Evolutionary conservation across 148 eudicot genomes (phyloP).

Genomic region (Dysphania ambrosioides): DNA sequence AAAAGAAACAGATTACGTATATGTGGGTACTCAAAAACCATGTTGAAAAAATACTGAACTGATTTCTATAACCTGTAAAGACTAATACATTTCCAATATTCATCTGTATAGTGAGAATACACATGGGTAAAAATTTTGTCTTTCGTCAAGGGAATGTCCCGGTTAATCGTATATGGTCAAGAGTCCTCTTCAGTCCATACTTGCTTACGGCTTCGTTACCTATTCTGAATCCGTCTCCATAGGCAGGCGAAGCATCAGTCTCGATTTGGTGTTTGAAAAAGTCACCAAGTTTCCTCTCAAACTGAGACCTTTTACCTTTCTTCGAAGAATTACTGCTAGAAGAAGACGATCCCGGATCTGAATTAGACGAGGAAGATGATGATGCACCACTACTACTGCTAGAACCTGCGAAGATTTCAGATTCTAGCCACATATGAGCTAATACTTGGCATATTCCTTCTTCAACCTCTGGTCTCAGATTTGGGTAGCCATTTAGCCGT

Average conservation of each 20-base stretch:
- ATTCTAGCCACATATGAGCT: slow-evolving; percentile 94
- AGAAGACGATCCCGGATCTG: no score
- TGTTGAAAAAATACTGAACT: background rate
- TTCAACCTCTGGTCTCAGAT: slow-evolving; percentile 70
- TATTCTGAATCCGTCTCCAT: slow-evolving; percentile 90
- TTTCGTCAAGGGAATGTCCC: slow-evolving; percentile 57
- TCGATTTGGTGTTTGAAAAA: slow-evolving; percentile 91
- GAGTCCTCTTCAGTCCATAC: slow-evolving; percentile 80
- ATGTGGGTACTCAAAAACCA: background rate
- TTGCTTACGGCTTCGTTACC: slow-evolving; percentile 77
- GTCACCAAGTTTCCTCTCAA: slow-evolving; percentile 86
- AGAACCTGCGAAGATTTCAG: slow-evolving; percentile 65
- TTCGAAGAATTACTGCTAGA: slow-evolving; percentile 57
- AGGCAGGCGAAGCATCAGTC: slow-evolving; percentile 76
- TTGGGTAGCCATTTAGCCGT: slow-evolving; percentile 78
- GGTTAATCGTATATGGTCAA: slow-evolving; percentile 76
- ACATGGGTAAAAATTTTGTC: background rate
- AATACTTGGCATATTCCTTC: slow-evolving; percentile 97
- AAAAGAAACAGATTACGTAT: background rate
- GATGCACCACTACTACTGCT: slow-evolving; percentile 41
- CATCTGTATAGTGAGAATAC: slow-evolving; percentile 24
- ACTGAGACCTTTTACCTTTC: slow-evolving; percentile 79
- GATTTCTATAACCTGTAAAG: slow-evolving; percentile 11
- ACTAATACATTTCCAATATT: slow-evolving; percentile 5
- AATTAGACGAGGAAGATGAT: slow-evolving; percentile 37